Conservation (phyloP, 1,284 basidiomycete genomes). For the Ceraceosorus guamensis region DNA sequence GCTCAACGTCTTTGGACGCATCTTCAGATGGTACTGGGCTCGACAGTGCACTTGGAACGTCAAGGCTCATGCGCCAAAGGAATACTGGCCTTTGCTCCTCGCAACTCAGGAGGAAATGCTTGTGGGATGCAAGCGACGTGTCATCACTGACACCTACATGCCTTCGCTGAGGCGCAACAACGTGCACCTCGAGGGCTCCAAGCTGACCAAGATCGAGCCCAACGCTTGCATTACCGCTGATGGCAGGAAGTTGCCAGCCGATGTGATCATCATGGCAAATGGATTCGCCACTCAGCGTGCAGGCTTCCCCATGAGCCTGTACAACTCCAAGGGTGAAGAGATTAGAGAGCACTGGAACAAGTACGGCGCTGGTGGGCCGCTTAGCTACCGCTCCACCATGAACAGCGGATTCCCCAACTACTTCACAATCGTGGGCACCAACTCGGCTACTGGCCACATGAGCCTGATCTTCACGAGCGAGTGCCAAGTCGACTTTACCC, state of each 20-base stretch:
- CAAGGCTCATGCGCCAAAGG: constrained; percentile 29
- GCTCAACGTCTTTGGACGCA: constrained; percentile 19
- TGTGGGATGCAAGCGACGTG: constrained; percentile 40
- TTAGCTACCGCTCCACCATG: constrained; percentile 36
- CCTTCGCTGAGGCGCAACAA: constrained; percentile 27
- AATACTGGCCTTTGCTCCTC: constrained; percentile 40
- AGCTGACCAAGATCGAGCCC: constrained; percentile 33
- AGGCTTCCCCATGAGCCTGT: constrained; percentile 35
- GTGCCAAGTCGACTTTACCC: constrained; percentile 24
- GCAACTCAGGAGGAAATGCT: constrained; percentile 32
- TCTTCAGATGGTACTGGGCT: constrained; percentile 26
- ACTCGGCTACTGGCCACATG: constrained; percentile 41
- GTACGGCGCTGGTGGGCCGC: constrained; percentile 32
- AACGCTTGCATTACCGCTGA: constrained; percentile 33
- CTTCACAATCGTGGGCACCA: constrained; percentile 23
- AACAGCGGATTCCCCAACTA: constrained; percentile 42
- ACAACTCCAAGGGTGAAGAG: constrained; percentile 19
- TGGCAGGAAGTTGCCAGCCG: constrained; percentile 36
- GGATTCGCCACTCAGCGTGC: constrained; percentile 31
- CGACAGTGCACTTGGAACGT: constrained; percentile 27
- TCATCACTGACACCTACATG: constrained; percentile 39
- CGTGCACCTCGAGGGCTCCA: constrained; percentile 27
- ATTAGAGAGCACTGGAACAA: constrained; percentile 35
- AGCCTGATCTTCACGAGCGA: constrained; percentile 39
- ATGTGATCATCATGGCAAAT: constrained; percentile 45